Evolutionary conservation across 164 flowering plant species (phyloP), one percentile per base, ranked within the genome.

Genomic region (Sextonia rubra): DNA sequence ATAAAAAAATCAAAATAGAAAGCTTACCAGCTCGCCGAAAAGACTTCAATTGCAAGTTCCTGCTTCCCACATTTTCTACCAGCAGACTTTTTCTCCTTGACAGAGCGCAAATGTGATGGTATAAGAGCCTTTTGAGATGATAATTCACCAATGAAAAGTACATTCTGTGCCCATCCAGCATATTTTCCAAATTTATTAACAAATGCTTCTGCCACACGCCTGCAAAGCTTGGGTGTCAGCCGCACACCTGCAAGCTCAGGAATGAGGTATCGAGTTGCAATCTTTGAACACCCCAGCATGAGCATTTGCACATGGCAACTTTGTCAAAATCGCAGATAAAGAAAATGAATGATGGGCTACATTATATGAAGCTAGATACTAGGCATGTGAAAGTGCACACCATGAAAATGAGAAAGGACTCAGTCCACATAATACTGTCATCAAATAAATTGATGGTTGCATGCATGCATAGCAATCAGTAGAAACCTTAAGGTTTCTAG

Each of bases 141-240:
- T 64, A 96, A 76, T 71, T 93, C 98, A 14, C 97, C 89, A 67
- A 95, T 84, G 76, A 95, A 93, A 73, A 95, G 95, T 56, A 91
- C 80, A 71, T 96, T 93, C 76, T 96, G 99, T 22, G 98, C 99
- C 99, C 99, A 96, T 26, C 98, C 99, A 75, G 99, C 99, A 83
- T 90, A 96, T 71, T 90, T 85, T 47, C 99, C 99, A 76, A 87
- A 95, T 80, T 91, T 93, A 67, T 79, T 81, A 48, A 95, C 95
- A 86, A 95, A 93, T 72, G 98, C 97, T 74, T 93, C 97, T 12
- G 97, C 88, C 72, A 95, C 99, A 44, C 83, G 91, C 70, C 66
- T 76, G 77, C 81, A 81, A n/a, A 87, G 88, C 81, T 89, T 88
- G 14, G 91, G 86, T 17, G 98, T 90, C 71, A 88, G 75, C 18